Base-by-base conservation (phyloP, 2,329 filamentous ascomycete species). In the Scedosporium dehoogii region DNA sequence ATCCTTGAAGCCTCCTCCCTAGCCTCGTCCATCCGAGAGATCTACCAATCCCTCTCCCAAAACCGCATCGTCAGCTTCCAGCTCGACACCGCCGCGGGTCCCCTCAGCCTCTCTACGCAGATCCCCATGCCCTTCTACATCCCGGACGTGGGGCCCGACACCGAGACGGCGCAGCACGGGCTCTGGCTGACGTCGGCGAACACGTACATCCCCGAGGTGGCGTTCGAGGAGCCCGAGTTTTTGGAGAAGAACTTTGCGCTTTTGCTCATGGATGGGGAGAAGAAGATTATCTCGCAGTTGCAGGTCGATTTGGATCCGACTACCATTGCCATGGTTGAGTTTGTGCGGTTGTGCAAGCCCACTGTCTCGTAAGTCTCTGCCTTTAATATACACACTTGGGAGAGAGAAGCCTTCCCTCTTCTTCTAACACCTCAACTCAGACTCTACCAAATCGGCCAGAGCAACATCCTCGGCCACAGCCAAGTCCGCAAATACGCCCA, bases 181-280 rank as follows among this genome's bases (percentile, higher is more conserved):
- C 79, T 96, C 0, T 93, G 91, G 88, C 79, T 96, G 21, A 96
- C 92, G 0, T 96, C 92, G 0, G 90, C 91, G 33, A 92, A 93
- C 68, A 86, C 87, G 10, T 83, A 91, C 53, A 79, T 85, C 18
- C 81, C 86, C 48, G 85, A 90, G 41, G 89, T 92, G 63, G 84
- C 84, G 12, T 75, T 82, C 1, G 83, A 87, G 51, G 86, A 90
- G 21, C 83, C 85, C 0, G 80, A 82, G 1, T 86, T 88, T 61
- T 79, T 96, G 56, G 91, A 92, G 65, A 92, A 91, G 67, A 90
- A 96, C 72, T 96, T 96, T 69, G 90, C 90, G 0, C 78, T 99
- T 2, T 79, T 99, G 0, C 82, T 97, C 7, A 85, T 96, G 60
- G 87, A 92, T 64, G 91, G 96, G 68, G 89, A 93, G 69, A 86